A percentile compares a stretch with the other conserved stretches of the same genome.
These are phyloP conservation scores for Sphenostylis stenocarpa DNA, from an alignment of 306 rosid species.

Conservation along the genomic window DNA sequence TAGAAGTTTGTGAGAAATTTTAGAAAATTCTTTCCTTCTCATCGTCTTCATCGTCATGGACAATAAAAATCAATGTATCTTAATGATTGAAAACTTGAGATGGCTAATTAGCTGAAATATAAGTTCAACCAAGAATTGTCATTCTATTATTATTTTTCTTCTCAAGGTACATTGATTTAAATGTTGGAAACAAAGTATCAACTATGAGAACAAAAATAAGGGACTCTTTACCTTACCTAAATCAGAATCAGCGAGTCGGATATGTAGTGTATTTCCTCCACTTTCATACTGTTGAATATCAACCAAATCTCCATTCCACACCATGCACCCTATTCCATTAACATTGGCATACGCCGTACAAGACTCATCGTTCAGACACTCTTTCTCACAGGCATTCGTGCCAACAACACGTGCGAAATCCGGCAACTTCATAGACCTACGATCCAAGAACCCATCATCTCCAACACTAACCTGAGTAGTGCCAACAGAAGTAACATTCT, in stretches of 20 bases:
- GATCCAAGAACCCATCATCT: conserved; percentile 55
- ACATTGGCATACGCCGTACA: conserved; percentile 66
- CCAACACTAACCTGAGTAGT: conserved; percentile 25
- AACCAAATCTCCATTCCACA: conserved; percentile 53
- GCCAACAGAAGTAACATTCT: conserved; percentile 18
- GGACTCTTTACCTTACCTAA: conserved; percentile 39
- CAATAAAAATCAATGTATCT: background rate
- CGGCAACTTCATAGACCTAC: conserved; percentile 54
- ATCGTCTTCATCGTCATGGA: background rate
- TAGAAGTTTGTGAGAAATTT: background rate
- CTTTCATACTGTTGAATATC: conserved; percentile 47
- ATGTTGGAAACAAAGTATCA: background rate
- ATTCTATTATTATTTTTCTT: background rate
- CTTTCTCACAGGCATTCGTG: conserved; percentile 35
- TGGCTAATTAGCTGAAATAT: background rate
- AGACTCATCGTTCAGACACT: conserved; percentile 44
- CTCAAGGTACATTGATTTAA: background rate
- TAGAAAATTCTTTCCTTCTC: background rate
- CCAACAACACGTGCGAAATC: conserved; percentile 52
- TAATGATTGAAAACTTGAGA: background rate
- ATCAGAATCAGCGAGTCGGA: conserved; percentile 70
- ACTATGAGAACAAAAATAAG: background rate
- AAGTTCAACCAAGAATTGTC: conserved; percentile 2
- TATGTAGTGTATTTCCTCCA: conserved; percentile 47
- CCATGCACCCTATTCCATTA: conserved; percentile 70